Percentiles rank a stretch among this genome's conserved stretches.
Conservation (phyloP, 192 early-diverging fungal genomes). For the Chytriomyces confervae region DNA sequence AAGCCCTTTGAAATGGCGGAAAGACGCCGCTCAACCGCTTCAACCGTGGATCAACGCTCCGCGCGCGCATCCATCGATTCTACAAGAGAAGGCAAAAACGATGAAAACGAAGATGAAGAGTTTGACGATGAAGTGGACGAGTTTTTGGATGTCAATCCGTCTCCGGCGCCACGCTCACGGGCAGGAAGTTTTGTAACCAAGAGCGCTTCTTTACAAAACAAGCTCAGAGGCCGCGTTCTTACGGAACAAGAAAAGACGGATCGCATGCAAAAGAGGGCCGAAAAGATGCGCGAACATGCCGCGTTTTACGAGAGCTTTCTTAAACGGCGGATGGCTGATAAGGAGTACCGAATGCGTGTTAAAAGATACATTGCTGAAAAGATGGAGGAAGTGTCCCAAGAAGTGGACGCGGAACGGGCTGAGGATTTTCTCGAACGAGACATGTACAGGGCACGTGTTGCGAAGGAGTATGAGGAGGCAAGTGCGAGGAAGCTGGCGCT, state of each 20-base stretch:
- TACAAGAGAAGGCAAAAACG: not conserved
- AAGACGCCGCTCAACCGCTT: not conserved
- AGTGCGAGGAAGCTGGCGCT: constrained; percentile 47
- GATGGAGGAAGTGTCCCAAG: constrained; percentile 43
- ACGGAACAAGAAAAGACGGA: constrained; percentile 37
- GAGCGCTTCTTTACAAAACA: not conserved
- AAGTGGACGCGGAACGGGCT: constrained; percentile 36
- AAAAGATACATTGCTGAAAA: constrained; percentile 52
- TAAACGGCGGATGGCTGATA: constrained; percentile 41
- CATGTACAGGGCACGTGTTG: constrained; percentile 35
- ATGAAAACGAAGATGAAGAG: not conserved
- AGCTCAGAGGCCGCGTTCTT: constrained; percentile 38
- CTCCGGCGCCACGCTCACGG: not conserved
- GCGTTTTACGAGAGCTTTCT: constrained; percentile 37
- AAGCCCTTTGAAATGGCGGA: constrained; percentile 6
- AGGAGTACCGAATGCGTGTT: constrained; percentile 51
- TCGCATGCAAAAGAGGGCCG: constrained; percentile 26
- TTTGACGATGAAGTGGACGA: constrained; percentile 9
- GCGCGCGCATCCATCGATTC: not conserved
- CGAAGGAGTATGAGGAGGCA: constrained; percentile 40
- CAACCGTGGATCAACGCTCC: constrained; percentile 5
- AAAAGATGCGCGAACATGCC: constrained; percentile 26
- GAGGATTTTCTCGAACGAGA: constrained; percentile 34
- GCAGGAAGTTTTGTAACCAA: too few relatives aligned
- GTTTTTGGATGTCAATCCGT: not conserved